Evolutionary conservation across 2,329 filamentous ascomycete species (phyloP).

Genomic region (Diaporthe citri): DNA sequence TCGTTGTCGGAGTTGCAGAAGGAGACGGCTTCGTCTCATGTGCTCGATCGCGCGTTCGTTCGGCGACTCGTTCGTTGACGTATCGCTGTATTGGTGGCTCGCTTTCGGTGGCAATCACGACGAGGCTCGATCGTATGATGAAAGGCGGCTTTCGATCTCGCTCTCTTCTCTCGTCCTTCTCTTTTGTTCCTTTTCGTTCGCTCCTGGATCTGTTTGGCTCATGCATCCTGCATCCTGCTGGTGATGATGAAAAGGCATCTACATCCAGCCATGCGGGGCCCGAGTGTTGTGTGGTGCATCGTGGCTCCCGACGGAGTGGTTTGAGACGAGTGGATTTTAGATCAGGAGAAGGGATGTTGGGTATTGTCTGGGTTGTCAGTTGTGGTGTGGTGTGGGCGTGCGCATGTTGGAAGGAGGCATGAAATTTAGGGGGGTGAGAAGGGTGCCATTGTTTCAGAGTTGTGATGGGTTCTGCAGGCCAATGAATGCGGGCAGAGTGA

Average conservation of each 20-base stretch:
- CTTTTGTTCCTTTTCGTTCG: neutral
- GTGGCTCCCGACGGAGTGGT: conserved; percentile 15
- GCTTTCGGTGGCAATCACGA: neutral
- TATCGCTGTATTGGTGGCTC: neutral
- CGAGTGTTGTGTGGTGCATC: conserved; percentile 1
- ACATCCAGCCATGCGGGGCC: neutral
- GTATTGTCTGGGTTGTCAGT: conserved; percentile 23
- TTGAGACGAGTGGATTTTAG: conserved; percentile 35
- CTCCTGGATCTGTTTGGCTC: neutral
- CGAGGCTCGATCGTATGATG: too few species aligned
- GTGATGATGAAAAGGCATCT: neutral
- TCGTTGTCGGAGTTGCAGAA: neutral
- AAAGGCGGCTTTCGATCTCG: neutral
- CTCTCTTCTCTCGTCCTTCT: neutral
- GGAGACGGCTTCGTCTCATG: neutral
- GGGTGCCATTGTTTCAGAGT: conserved; percentile 39
- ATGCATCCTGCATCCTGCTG: neutral
- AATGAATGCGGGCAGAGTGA: neutral
- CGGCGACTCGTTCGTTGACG: neutral
- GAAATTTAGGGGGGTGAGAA: conserved; percentile 36
- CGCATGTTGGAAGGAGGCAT: conserved; percentile 30
- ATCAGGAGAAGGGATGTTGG: conserved; percentile 34
- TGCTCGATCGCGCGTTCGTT: neutral
- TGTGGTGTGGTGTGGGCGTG: conserved; percentile 3
- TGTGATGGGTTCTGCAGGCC: conserved; percentile 33